Evolutionary conservation across 2,329 filamentous ascomycete genomes (phyloP).

Genomic region (Magnaporthiopsis poae): DNA sequence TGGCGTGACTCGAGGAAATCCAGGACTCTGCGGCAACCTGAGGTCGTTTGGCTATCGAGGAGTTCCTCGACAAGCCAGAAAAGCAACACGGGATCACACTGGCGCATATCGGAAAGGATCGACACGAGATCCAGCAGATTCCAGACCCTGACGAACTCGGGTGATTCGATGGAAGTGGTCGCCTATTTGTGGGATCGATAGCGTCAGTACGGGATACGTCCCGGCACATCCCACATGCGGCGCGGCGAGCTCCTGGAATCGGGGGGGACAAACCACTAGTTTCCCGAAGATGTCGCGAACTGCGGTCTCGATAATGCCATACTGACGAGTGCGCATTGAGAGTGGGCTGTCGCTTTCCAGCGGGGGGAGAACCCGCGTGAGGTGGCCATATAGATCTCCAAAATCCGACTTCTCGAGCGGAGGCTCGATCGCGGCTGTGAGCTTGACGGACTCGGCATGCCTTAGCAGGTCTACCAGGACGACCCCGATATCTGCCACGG

Average conservation of each 20-base stretch:
- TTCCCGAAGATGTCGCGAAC: conserved; percentile 71
- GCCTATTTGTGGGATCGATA: conserved; percentile 40
- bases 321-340: conserved; percentile 38
- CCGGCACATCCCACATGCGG: no score
- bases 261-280: conserved; percentile 53
- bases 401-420: conserved; percentile 63
- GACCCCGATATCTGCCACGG: conserved; percentile 41
- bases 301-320: conserved; percentile 71
- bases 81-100: conserved; percentile 67
- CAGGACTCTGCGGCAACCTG: conserved; percentile 82
- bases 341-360: conserved; percentile 16
- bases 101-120: conserved; percentile 72
- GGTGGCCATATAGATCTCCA: conserved; percentile 34
- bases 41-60: conserved; percentile 88
- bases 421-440: conserved; percentile 56
- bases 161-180: conserved; percentile 63
- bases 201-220: background rate
- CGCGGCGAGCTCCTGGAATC: background rate
- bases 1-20: conserved; percentile 89
- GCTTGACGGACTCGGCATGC: conserved; percentile 50
- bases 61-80: conserved; percentile 92
- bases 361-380: conserved; percentile 30
- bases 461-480: conserved; percentile 49
- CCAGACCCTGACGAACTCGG: conserved; percentile 77
- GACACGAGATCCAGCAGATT: conserved; percentile 88